Base-by-base conservation (phyloP, 2,329 filamentous ascomycete species). In the Alternaria infectoria region DNA sequence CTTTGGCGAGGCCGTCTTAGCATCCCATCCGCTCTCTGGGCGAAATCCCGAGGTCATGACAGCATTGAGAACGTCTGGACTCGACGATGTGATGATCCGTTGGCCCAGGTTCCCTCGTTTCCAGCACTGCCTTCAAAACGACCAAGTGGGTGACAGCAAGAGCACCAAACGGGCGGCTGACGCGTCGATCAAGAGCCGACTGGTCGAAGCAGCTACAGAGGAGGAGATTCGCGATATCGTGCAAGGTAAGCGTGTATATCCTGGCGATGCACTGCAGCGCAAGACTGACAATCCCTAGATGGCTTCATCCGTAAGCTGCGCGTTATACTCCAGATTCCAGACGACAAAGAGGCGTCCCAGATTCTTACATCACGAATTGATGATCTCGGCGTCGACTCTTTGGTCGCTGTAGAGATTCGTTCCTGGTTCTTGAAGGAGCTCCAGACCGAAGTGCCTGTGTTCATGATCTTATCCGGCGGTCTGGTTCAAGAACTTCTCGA, bases 401-500 rank as follows among this genome's bases (percentile, higher is more conserved):
- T 83, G 2, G 57, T 81, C 12, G 78, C 80, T 0, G 80, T 82
- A 2, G 79, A 81, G 21, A 54, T 83, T 3, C 81, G 84, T 1
- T 73, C 81, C 3, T 87, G 85, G 85, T 83, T 86, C 61, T 43
- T 81, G n/a, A 83, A 84, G 57, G 74, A 83, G 40, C 49, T 86
- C 0, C 63, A 81, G 0, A 71, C 81, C 0, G 81, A 86, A 49
- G 77, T 86, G 1, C 81, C 83, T 0, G 80, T 86, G 2, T 72
- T 86, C 4, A 83, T 83, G 60, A 77, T 86, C 40, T 66, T 85
- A 5, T 75, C 80, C 5, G 21, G 21, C 21, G 81, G 80, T 10
- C 58, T 67, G 13, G 45, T 69, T 12, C 21, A 43, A 23, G 57
- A 68, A 3, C 25, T 69, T 9, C 23, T 47, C 23, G 47, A 51